These are phyloP conservation scores for Lizonia empirigonia DNA, from an alignment of 2,329 filamentous ascomycete species.

Conservation along the genomic window DNA sequence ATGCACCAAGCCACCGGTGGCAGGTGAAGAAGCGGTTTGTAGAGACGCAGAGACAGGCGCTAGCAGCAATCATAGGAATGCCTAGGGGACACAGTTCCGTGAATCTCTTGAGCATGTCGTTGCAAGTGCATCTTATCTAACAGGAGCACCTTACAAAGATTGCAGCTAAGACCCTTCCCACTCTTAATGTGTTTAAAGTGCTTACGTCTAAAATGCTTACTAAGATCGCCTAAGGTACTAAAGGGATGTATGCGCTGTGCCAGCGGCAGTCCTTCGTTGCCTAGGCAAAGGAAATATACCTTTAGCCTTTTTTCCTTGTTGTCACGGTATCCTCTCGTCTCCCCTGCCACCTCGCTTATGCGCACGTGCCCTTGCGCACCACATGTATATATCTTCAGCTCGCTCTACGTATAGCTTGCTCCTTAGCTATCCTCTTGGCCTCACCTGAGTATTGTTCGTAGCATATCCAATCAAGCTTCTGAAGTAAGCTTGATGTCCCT, in stretches of 20 bases:
- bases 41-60: background rate
- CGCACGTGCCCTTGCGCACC: no score
- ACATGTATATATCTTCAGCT: no score
- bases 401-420: no score
- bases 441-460: no score
- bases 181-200: slow-evolving; percentile 14
- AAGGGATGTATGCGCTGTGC: background rate
- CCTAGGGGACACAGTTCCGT: slow-evolving; percentile 4
- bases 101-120: slow-evolving; percentile 8
- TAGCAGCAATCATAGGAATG: background rate
- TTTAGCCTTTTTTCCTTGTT: background rate
- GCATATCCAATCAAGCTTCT: no score
- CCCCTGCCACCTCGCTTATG: no score
- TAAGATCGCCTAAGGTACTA: slow-evolving; percentile 12
- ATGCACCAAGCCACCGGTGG: no score
- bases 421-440: no score
- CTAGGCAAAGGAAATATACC: background rate
- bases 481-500: no score
- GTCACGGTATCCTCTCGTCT: no score
- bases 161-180: slow-evolving; percentile 1
- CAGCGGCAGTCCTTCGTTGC: background rate
- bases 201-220: slow-evolving; percentile 22
- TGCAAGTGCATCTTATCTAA: slow-evolving; percentile 2
- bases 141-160: slow-evolving; percentile 10
- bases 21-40: background rate